Base-by-base conservation (phyloP, 2,329 filamentous ascomycete species). In the Colletotrichum lupini region DNA sequence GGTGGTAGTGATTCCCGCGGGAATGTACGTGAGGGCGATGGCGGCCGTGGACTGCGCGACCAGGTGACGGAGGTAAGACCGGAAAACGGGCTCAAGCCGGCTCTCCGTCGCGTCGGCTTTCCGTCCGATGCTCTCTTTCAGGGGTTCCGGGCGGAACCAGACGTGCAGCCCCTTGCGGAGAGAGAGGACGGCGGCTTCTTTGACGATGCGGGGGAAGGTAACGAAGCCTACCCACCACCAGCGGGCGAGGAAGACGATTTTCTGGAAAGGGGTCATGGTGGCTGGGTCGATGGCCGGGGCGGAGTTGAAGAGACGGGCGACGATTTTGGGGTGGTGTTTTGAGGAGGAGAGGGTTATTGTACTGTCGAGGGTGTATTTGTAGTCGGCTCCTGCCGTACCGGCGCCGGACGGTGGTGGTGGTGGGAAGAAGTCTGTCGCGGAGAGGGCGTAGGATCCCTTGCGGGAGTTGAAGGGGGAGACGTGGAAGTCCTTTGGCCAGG, bases 381-480 rank as follows among this genome's bases (percentile, higher is more conserved):
- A 82, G 30, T 83, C 77, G 79, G 85, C 82, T 6, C 75, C 74
- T 2, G 82, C 80, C 4, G 76, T 79, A 14, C 14, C 37, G 16
- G 14, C 12, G 35, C 35, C 35, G 11, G 35, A 30, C 8, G 28
- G 28, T 30, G 28, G 16, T 37, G 35, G 35, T 3, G 37, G 37
- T 7, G 37, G 16, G 12, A 90, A 80, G 3, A 87, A 85, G 75
- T 92, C 88, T 71, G 80, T 81, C 1, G 87, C 85, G 12, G 82
- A 76, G 16, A 91, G 77, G 1, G 85, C 88, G 77, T 91, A 92
- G 0, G 82, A 82, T 3, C 89, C 89, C 65, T 88, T 87, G 35
- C 87, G 85, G 6, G 88, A 89, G 79, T 93, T 95, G 85, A 95
- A 95, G 0, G 92, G 92, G 1, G 92, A 95, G 22, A 94, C 92